Conservation (phyloP, 1,284 basidiomycete genomes). For the Microbotryum scabiosae region DNA sequence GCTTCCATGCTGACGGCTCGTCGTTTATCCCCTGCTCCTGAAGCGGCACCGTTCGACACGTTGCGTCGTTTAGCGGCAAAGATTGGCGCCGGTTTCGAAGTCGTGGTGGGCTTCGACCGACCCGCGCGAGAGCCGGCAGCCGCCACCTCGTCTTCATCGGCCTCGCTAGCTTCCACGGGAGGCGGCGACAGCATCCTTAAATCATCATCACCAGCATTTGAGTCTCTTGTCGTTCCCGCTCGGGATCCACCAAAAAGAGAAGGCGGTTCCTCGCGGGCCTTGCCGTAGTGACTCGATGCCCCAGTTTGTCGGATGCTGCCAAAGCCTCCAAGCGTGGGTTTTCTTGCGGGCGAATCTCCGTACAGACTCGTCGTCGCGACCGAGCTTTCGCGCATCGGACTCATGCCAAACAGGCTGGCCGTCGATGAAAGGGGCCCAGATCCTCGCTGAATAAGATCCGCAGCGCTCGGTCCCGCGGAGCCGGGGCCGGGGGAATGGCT, state of each 20-base stretch:
- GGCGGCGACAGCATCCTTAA: too few relatives aligned
- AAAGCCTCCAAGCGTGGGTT: slow-evolving; percentile 16
- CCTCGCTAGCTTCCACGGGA: neutral
- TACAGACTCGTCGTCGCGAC: neutral
- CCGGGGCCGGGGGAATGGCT: neutral
- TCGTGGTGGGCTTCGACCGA: slow-evolving; percentile 2
- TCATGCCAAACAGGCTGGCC: neutral
- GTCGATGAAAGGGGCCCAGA: neutral
- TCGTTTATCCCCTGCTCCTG: slow-evolving; percentile 16
- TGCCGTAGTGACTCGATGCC: neutral
- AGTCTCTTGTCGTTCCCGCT: neutral
- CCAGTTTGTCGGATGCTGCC: slow-evolving; percentile 8
- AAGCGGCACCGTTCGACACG: neutral
- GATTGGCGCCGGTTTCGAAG: slow-evolving; percentile 4
- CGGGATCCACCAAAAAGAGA: neutral
- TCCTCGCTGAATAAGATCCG: neutral
- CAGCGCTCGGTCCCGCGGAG: neutral
- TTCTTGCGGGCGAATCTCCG: neutral
- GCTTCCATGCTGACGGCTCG: slow-evolving; percentile 18
- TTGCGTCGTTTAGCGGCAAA: neutral
- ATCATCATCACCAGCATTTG: neutral
- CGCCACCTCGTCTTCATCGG: neutral
- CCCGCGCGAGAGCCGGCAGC: neutral
- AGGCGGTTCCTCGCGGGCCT: neutral
- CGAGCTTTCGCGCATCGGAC: neutral